These are phyloP conservation scores for Coniochaeta sp. DNA, from an alignment of 2,329 filamentous ascomycete species.

Conservation along the genomic window DNA sequence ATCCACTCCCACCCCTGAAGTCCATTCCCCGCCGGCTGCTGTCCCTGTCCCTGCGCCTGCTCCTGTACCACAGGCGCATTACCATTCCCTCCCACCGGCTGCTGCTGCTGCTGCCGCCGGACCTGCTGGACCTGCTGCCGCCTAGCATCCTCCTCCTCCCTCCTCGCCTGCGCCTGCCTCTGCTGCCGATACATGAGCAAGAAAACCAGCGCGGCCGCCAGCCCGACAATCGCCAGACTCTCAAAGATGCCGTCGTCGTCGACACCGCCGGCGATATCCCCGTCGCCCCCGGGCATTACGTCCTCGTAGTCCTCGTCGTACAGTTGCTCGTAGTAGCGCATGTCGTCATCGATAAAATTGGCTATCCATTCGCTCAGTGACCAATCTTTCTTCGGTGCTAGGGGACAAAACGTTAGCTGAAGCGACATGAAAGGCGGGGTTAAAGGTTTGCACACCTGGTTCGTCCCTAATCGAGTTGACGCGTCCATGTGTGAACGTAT, in stretches of 20 bases:
- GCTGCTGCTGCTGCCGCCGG: conserved; percentile 11
- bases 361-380: conserved; percentile 80
- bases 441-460: conserved; percentile 51
- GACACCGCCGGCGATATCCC: conserved; percentile 53
- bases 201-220: conserved; percentile 66
- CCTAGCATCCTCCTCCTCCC: conserved; percentile 28
- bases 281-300: conserved; percentile 48
- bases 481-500: conserved; percentile 80
- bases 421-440: background rate
- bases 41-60: conserved; percentile 3
- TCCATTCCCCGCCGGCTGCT: conserved; percentile 13
- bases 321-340: conserved; percentile 51
- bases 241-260: conserved; percentile 80
- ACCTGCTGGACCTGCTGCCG: conserved; percentile 13
- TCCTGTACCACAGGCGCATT: background rate
- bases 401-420: conserved; percentile 10
- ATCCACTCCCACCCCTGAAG: conserved; percentile 37
- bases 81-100: background rate
- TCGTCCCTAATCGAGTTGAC: conserved; percentile 91
- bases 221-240: conserved; percentile 71
- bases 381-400: conserved; percentile 64
- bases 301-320: conserved; percentile 50
- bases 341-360: conserved; percentile 68
- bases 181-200: conserved; percentile 77
- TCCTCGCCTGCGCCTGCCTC: conserved; percentile 49